phyloP scores from a whole-genome alignment of 2,329 filamentous ascomycete genomes.

The Colletotrichum melonis region DNA sequence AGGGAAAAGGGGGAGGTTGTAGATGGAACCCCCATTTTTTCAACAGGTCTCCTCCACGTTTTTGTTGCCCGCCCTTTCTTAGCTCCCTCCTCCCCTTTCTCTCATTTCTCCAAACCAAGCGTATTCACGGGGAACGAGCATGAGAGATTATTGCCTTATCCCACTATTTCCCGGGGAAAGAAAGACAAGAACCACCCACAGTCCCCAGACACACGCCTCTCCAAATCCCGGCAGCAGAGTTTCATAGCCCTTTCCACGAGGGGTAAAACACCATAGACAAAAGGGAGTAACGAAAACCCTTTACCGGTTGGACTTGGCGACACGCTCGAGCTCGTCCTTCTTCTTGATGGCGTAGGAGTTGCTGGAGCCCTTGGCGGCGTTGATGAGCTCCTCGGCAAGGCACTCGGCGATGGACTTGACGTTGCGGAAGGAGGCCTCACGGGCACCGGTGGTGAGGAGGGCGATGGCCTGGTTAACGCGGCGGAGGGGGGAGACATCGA shows the following conservation, averaged over 20 bases:
- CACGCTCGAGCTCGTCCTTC: constrained; percentile 99
- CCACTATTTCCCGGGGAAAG: constrained; percentile 44
- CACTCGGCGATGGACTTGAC: constrained; percentile 99
- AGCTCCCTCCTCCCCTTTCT: neutral
- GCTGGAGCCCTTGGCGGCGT: constrained; percentile 99
- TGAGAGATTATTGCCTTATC: neutral
- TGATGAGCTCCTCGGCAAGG: constrained; percentile 99
- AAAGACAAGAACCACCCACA: constrained; percentile 17
- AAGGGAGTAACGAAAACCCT: constrained; percentile 58
- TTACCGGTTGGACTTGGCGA: constrained; percentile 99
- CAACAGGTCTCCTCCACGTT: constrained; percentile 1
- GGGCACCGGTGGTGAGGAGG: constrained; percentile 98
- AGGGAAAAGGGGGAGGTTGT: neutral
- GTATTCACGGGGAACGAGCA: constrained; percentile 4
- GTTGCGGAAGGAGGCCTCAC: constrained; percentile 99
- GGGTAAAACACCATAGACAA: constrained; percentile 19
- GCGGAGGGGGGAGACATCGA: constrained; percentile 99
- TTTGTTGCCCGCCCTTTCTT: too few species aligned
- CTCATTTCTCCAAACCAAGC: constrained; percentile 18
- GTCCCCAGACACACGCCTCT: constrained; percentile 6
- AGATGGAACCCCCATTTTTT: constrained; percentile 12
- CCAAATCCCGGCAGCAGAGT: constrained; percentile 9
- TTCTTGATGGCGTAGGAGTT: constrained; percentile 99
- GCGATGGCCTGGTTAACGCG: constrained; percentile 99
- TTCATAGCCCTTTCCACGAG: constrained; percentile 30